Base-by-base conservation (phyloP, 306 rosid species). In the Ziziphus jujuba region DNA sequence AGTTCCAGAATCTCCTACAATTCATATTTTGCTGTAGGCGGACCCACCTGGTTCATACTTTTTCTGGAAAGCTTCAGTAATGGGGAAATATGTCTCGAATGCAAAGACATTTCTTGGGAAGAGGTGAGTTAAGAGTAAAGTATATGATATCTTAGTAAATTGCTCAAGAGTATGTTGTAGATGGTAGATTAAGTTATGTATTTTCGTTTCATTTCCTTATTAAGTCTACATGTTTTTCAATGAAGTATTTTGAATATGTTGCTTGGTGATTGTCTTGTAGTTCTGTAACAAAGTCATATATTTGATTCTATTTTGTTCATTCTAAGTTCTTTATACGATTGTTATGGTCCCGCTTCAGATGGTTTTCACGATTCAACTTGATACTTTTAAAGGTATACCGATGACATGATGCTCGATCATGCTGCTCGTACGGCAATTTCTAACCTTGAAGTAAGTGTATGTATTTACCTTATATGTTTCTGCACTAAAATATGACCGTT, bases 31-130 rank as follows among this genome's bases (percentile, higher is more conserved):
- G 22, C 58, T 80, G 63, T 75, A 89, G 96, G 93, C 87, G 62
- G 96, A 89, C 67, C 96, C 91, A 56, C 87, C 93, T 0, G 96
- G 93, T 75, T 87, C 91, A 24, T 89, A 87, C 69, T 89, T 89
- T 78, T 87, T 93, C 52, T 89, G 96, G 93, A 87, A 89, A 72
- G 93, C 96, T 59, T 89, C 91, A 11, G 96, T 91, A 36, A 87
- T 87, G 96, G 96, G 96, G 69, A 89, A 89, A 60, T 87, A 89
- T 83, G 93, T 87, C 56, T 89, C 96, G 58, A 87, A 87, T 60
- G 87, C 91, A 22, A 89, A 89, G 70, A 89, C 91, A 21, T 89
- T 87, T 64, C 88, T 89, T 17, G 96, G 87, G 77, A 89, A 87
- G 73, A 89, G 96, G 93, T 81, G 81, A 38, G 33, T 45, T 31